Base-by-base conservation (phyloP, 202 grass and related monocot species). In the Hordeum pubiflorum region DNA sequence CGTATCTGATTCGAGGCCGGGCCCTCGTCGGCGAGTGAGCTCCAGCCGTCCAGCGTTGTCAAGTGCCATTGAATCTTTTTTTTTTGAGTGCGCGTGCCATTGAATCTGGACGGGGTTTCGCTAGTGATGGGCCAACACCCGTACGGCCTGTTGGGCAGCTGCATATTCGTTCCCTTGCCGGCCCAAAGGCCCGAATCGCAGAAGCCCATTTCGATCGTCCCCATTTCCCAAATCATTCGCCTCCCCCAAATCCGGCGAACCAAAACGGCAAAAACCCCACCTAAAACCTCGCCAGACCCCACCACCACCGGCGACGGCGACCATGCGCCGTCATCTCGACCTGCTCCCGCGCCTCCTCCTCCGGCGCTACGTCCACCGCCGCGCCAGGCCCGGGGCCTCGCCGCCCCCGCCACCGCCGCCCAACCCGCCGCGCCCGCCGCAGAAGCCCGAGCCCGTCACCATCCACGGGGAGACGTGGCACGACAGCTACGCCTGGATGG, bases 401-500 rank as follows among this genome's bases (percentile, higher is more conserved):
- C 79, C 78, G 1, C 37, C 73, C 13, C 82, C 64, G 4, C 72
- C 72, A 1, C 82, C 78, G 10, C 78, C 64, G 41, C 82, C 88
- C 0, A 75, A 78, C 21, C 89, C 87, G 23, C 84, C 87, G 67
- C 84, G 87, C 15, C 90, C 90, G 31, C 86, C 91, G 38, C 83
- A 85, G 86, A 94, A 94, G 69, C 92, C 86, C 22, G 86, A 86
- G 63, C 92, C 92, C 13, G 67, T 85, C 27, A 74, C 86, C 78
- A 81, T 91, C 84, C 81, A 91, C 69, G 92, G 86, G 24, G 81
- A 91, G 63, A 91, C 84, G 24, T 94, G 90, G 82, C 77, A 93
- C 59, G 95, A 98, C 70, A 82, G 85, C 88, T 98, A 95, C 69
- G 82, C 87, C 13, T 98, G 92, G 90, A 95, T 98, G 95, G 84